phyloP scores from a whole-genome alignment of 805 yeast genomes.

The Wickerhamiella occidentalis region DNA sequence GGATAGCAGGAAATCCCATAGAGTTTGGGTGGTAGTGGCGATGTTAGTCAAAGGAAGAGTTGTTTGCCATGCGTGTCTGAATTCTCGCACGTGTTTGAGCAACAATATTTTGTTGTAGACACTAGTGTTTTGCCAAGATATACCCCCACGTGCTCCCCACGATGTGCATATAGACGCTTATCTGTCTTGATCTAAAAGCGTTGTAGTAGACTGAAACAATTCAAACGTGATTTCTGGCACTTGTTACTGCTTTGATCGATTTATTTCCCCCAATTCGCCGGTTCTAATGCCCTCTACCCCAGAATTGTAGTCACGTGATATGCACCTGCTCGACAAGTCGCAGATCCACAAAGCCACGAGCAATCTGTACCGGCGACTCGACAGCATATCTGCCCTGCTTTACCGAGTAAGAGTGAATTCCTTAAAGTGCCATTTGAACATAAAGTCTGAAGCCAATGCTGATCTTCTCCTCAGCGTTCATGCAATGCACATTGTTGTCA shows the following conservation, averaged over 20 bases:
- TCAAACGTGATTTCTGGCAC: not conserved
- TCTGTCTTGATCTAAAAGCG: not conserved
- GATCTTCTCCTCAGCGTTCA: not conserved
- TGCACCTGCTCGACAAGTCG: not conserved
- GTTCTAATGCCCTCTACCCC: not conserved
- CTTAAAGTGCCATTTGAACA: not conserved
- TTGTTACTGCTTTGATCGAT: not conserved
- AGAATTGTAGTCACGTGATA: not conserved
- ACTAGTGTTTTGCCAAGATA: too few species aligned
- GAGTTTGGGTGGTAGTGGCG: too few species aligned
- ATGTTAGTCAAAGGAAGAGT: too few species aligned
- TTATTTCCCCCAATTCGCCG: not conserved
- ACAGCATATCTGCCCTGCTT: not conserved
- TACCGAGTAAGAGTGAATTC: not conserved
- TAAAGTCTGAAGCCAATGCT: not conserved
- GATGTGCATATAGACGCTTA: not conserved
- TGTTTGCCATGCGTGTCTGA: too few species aligned
- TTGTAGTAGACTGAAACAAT: not conserved
- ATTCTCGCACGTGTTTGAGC: too few species aligned
- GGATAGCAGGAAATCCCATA: too few species aligned
- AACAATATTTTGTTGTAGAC: too few species aligned
- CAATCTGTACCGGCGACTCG: too few species aligned
- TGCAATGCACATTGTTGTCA: not conserved
- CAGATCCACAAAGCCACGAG: too few species aligned
- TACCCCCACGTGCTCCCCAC: constrained; percentile 2